Evolutionary conservation across 306 rosid species (phyloP), one percentile per base, ranked within the genome.

Genomic region (Psophocarpus tetragonolobus): DNA sequence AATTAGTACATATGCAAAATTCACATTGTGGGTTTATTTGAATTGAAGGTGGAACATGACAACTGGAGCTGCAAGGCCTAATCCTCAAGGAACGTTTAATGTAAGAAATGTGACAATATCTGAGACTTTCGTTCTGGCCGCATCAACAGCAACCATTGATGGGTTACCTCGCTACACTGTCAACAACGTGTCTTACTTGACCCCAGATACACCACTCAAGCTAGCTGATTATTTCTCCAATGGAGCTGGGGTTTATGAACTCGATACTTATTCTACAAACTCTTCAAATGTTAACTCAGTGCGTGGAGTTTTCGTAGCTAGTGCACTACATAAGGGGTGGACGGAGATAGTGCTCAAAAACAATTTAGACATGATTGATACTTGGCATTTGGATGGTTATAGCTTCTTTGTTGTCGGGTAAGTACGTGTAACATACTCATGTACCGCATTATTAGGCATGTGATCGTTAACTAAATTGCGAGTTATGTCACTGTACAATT

Each of bases 381-480:
- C 98, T 68, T 94, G 97, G 95, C 97, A 94, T 80, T 85, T 94
- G 9, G 92, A 94, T 85, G 98, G 97, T 73, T 92, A 44, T 6
- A 92, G 88, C 23, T 90, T 92, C 88, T 83, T 85, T 57, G 88
- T 85, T 4, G 97, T 87, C 6, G 98, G 93, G 97, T 90, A 78
- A 84, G 87, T 90, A 78, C 80, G 87, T 74, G 39, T 35, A 47
- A n/a, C 23, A 44, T 36, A 36, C 42, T 4, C 7, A 36, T n/a
- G n/a, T 36, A 7, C 12, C 8, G 42, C 42, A 36, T 36, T 36
- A 36, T 29, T 24, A 44, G 57, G 15, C 39, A 44, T 26, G 38
- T 27, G 42, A n/a, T 68, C 5, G 5, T 4, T 17, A 42, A 67
- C 56, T 67, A 29, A 42, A 41, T 4, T 68, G 4, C 35, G 1